A percentile compares a stretch with the other conserved stretches of the same genome.
These are phyloP conservation scores for Ramaria rubella DNA, from an alignment of 768 basidiomycete species.

Conservation along the genomic window DNA sequence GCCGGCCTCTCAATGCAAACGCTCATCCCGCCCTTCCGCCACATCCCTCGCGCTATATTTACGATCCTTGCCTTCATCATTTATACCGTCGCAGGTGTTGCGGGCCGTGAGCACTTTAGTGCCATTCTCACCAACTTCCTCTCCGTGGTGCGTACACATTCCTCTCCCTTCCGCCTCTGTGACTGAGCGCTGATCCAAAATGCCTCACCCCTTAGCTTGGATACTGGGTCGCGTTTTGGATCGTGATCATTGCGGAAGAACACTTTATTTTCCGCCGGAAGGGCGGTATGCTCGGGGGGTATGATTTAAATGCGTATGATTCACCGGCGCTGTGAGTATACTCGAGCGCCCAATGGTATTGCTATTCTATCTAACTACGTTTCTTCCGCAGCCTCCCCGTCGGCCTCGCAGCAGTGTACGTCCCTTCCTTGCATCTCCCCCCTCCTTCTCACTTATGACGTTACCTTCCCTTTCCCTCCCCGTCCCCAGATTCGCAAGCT, in stretches of 20 bases:
- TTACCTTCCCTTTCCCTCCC: background rate
- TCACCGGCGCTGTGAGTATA: slow-evolving; percentile 27
- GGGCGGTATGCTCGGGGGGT: slow-evolving; percentile 40
- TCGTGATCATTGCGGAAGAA: slow-evolving; percentile 40
- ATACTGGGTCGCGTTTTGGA: slow-evolving; percentile 43
- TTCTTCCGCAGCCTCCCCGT: slow-evolving; percentile 33
- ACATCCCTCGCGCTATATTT: slow-evolving; percentile 42
- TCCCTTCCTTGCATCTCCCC: background rate
- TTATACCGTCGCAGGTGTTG: slow-evolving; percentile 36
- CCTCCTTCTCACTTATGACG: background rate
- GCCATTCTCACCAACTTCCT: slow-evolving; percentile 6
- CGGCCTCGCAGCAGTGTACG: slow-evolving; percentile 39
- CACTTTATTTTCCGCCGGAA: slow-evolving; percentile 40
- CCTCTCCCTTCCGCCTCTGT: too few species aligned
- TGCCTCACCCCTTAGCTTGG: slow-evolving; percentile 34
- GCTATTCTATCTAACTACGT: background rate
- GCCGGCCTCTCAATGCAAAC: slow-evolving; percentile 41
- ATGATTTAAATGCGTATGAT: slow-evolving; percentile 46
- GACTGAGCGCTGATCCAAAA: slow-evolving; percentile 14
- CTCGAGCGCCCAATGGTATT: background rate
- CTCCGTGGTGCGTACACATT: background rate
- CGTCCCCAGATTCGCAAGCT: slow-evolving; percentile 30
- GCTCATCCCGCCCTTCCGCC: slow-evolving; percentile 36
- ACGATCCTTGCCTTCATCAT: slow-evolving; percentile 33
- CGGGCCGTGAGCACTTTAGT: slow-evolving; percentile 39